phyloP scores from a whole-genome alignment of 2,329 filamentous ascomycete species.

The Ramularia endophylla region DNA sequence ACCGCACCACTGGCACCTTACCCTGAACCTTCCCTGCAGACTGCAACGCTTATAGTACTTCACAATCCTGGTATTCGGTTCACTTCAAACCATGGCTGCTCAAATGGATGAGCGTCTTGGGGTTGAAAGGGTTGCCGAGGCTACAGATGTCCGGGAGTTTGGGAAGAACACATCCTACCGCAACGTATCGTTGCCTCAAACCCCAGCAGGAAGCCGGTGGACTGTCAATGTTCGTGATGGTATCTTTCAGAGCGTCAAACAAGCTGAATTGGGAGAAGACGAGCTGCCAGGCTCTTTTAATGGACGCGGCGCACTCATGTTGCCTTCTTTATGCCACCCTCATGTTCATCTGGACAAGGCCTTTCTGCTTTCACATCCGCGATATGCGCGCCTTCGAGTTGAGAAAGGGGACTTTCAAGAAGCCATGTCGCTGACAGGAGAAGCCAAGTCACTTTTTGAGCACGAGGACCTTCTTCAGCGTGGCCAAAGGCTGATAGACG shows the following conservation, averaged over 20 bases:
- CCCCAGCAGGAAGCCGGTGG: conserved; percentile 9
- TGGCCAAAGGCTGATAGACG: conserved; percentile 59
- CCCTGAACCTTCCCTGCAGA: too few species aligned
- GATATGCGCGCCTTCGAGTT: conserved; percentile 56
- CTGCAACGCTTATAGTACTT: too few species aligned
- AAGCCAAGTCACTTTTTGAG: conserved; percentile 60
- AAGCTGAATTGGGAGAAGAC: not conserved
- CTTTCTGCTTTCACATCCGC: conserved; percentile 53
- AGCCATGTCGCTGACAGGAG: conserved; percentile 53
- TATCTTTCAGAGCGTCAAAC: conserved; percentile 1
- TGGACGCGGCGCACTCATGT: conserved; percentile 38
- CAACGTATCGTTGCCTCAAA: conserved; percentile 11
- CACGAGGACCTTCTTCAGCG: conserved; percentile 57
- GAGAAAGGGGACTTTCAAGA: conserved; percentile 58
- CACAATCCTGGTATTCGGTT: too few species aligned
- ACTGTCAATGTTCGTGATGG: conserved; percentile 10
- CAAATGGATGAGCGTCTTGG: too few species aligned
- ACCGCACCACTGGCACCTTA: too few species aligned
- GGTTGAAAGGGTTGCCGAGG: too few species aligned
- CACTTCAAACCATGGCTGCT: too few species aligned
- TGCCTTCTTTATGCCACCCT: conserved; percentile 61
- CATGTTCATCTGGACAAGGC: conserved; percentile 68
- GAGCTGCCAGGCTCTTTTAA: conserved; percentile 30
- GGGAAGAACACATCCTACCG: not conserved
- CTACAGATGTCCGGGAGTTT: too few species aligned